Evolutionary conservation across 2,329 filamentous ascomycete genomes (phyloP), one percentile per base, ranked within the genome.

Genomic region (Penicillium expansum): DNA sequence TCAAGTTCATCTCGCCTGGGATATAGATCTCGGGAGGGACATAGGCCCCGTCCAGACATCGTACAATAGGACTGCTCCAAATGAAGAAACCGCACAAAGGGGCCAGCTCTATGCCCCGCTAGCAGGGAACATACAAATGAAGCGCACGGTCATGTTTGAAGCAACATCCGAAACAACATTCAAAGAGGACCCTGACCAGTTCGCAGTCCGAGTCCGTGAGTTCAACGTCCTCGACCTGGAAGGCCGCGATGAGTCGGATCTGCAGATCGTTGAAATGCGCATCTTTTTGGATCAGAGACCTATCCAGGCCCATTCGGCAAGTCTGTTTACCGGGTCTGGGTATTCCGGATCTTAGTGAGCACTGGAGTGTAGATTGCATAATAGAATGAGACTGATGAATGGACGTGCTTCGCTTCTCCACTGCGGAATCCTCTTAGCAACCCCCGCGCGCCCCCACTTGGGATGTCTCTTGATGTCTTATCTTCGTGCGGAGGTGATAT

Each of bases 141-240:
- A 60, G 22, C 50, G 62, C 4, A 67, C 65, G 1, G 63, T 67
- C 4, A 65, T 66, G 61, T 64, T 62, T 33, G 63, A 65, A 29
- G 62, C 64, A 2, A 66, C 60, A 3, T 62, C 56, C 4, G 47
- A 55, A 18, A 61, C 65, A 6, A 48, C 59, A 0, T 65, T 67
- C 42, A 59, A 56, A 20, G 44, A 58, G 16, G 66, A 68, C 20
- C 62, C 62, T 18, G 65, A 67, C 14, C 43, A 63, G n/a, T 65
- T 66, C 22, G 45, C 55, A 1, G 52, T 66, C 2, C 60, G 57
- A 27, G 22, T 63, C 2, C 48, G 56, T 3, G 62, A 64, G 43
- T 67, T 67, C 38, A 65, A 66, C 18, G 48, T 66, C 10, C 38
- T 68, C 5, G 61, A 63, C 24, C 20, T 66, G 7, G 53, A 59